Conservation (phyloP, 345 rosid species). For the Theobroma cacao region DNA sequence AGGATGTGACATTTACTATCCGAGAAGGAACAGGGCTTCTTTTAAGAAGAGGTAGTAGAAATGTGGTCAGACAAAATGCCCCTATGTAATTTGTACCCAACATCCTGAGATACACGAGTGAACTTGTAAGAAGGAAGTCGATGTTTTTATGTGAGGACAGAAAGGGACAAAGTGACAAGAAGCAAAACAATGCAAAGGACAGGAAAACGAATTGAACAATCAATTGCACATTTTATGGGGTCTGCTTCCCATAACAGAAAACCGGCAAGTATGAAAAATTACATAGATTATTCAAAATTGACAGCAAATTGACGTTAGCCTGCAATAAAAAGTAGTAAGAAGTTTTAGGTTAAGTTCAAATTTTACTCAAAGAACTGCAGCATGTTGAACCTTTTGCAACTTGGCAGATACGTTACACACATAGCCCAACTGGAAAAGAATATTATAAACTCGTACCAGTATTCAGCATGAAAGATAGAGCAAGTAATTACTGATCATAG, state of each 20-base stretch:
- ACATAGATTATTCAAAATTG: neutral
- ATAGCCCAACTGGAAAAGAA: neutral
- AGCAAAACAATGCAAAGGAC: neutral
- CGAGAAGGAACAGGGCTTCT: conserved; percentile 78
- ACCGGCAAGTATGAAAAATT: neutral
- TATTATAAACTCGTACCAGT: neutral
- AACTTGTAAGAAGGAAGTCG: neutral
- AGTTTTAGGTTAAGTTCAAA: neutral
- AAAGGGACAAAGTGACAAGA: neutral
- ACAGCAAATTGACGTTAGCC: neutral
- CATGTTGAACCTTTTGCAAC: neutral
- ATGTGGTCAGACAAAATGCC: conserved; percentile 63
- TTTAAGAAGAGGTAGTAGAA: conserved; percentile 73
- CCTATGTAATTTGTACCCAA: conserved; percentile 83
- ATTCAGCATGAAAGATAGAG: neutral
- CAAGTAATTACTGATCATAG: conserved; percentile 63
- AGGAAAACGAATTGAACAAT: neutral
- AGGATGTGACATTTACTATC: conserved; percentile 86
- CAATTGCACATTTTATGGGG: neutral
- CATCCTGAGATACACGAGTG: conserved; percentile 53
- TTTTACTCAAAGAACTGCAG: conserved; percentile 2
- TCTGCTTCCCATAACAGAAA: neutral
- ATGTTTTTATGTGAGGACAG: neutral
- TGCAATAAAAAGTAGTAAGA: neutral
- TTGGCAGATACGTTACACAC: neutral